Conservation (phyloP, 805 yeast genomes). For the Saccharomyces eubayanus region DNA sequence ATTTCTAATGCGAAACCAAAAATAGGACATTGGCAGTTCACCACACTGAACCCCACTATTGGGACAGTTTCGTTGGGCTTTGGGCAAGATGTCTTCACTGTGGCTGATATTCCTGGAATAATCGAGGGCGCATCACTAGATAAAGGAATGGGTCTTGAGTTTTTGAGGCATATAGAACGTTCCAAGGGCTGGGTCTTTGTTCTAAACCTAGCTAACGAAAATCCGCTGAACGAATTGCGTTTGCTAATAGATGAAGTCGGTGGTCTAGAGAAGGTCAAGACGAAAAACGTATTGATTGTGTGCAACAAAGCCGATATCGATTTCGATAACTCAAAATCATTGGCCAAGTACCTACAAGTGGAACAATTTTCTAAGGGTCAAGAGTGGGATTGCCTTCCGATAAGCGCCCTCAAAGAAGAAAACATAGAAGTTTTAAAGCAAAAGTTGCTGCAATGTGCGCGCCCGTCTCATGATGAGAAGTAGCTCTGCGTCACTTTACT, state of each 20-base stretch:
- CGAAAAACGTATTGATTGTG: constrained; percentile 62
- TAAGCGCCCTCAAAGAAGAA: constrained; percentile 68
- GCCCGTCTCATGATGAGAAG: neutral
- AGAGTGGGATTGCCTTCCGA: constrained; percentile 69
- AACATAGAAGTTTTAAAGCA: constrained; percentile 63
- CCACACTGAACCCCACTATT: constrained; percentile 84
- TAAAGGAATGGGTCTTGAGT: constrained; percentile 89
- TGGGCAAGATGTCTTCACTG: constrained; percentile 64
- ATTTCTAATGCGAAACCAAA: constrained; percentile 84
- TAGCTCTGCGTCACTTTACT: neutral
- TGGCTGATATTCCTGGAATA: constrained; percentile 96
- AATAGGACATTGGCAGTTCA: constrained; percentile 95
- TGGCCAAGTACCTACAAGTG: constrained; percentile 41
- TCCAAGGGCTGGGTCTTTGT: constrained; percentile 87
- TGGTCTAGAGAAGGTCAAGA: constrained; percentile 51
- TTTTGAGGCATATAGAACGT: constrained; percentile 85
- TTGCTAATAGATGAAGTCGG: constrained; percentile 57
- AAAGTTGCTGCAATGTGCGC: constrained; percentile 54
- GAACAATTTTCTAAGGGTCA: constrained; percentile 35
- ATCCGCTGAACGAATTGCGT: constrained; percentile 61
- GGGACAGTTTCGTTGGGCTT: constrained; percentile 73
- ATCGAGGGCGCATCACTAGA: constrained; percentile 79
- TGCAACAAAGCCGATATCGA: constrained; percentile 91
- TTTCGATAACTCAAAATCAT: constrained; percentile 31
- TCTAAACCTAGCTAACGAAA: constrained; percentile 56